phyloP scores from a whole-genome alignment of 805 yeast species.

The Alloascoidea hylecoeti region DNA sequence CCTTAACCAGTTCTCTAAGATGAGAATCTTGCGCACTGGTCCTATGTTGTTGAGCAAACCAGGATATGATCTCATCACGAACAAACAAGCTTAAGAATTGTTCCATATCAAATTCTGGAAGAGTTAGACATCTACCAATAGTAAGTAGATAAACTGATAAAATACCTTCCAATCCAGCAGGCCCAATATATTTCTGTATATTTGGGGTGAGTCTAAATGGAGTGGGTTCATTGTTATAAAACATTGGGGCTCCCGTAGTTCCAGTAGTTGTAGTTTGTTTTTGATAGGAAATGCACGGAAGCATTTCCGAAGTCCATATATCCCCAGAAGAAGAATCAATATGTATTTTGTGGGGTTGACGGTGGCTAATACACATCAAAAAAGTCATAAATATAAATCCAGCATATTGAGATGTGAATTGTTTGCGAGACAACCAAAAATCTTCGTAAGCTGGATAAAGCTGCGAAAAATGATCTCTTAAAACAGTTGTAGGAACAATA shows the following conservation, averaged over 20 bases:
- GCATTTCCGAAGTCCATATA: slow-evolving; percentile 91
- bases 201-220: slow-evolving; percentile 96
- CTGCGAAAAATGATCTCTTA: slow-evolving; percentile 63
- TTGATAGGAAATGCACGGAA: slow-evolving; percentile 44
- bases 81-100: slow-evolving; percentile 89
- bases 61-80: slow-evolving; percentile 86
- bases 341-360: slow-evolving; percentile 90
- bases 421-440: slow-evolving; percentile 94
- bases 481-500: slow-evolving; percentile 72
- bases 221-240: slow-evolving; percentile 83
- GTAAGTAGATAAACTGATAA: slow-evolving; percentile 72
- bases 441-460: slow-evolving; percentile 74
- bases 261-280: no score
- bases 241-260: slow-evolving; percentile 58
- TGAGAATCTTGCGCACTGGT: slow-evolving; percentile 76
- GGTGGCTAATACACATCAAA: slow-evolving; percentile 83
- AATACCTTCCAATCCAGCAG: slow-evolving; percentile 85
- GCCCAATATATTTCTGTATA: slow-evolving; percentile 86
- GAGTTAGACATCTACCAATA: slow-evolving; percentile 78
- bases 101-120: slow-evolving; percentile 85
- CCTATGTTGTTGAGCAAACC: slow-evolving; percentile 80
- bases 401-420: slow-evolving; percentile 90
- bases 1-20: slow-evolving; percentile 71
- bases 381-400: slow-evolving; percentile 85
- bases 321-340: slow-evolving; percentile 72